Base-by-base conservation (phyloP, 306 rosid species). In the Albizia julibrissin region DNA sequence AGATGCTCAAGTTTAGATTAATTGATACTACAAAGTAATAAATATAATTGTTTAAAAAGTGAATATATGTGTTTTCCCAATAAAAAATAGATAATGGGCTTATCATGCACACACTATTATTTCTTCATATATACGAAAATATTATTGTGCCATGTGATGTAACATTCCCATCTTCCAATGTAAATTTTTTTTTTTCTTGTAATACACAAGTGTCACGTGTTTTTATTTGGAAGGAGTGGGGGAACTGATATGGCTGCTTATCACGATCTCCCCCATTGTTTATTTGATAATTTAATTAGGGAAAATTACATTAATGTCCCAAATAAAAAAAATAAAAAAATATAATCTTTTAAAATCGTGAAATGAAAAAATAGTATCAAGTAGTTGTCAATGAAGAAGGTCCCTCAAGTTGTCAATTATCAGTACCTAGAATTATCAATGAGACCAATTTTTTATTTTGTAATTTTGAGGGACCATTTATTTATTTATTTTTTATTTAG, bases 161-260 rank as follows among this genome's bases (percentile, higher is more conserved):
- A 52, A 52, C 1, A 22, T 49, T 49, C n/a, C n/a, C 56, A 49
- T 49, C 56, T 49, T 49, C n/a, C 27, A 3, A 56, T 10, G 27
- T 56, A 56, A 21, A 52, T 18, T 13, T 14, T 1, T 64, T 21
- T 37, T 40, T 19, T 3, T 2, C 0, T 44, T 19, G 34, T 11
- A 40, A 47, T 68, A 66, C 75, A 68, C 70, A 79, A 79, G 67
- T 21, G 78, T 76, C 90, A 87, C 87, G 84, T 88, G 90, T 72
- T 80, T 29, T 52, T 67, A 82, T 66, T 40, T 40, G 80, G 77
- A 82, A 82, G 27, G 79, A 27, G 74, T 37, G 47, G 2, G 83
- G 81, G 82, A 84, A 84, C 14, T 21, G 66, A n/a, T 11, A 42
- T 46, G 74, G 71, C 72, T 16, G 31, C 42, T 52, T 47, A 3